Evolutionary conservation across 164 flowering plant species (phyloP).

Genomic region (Piper longum): DNA sequence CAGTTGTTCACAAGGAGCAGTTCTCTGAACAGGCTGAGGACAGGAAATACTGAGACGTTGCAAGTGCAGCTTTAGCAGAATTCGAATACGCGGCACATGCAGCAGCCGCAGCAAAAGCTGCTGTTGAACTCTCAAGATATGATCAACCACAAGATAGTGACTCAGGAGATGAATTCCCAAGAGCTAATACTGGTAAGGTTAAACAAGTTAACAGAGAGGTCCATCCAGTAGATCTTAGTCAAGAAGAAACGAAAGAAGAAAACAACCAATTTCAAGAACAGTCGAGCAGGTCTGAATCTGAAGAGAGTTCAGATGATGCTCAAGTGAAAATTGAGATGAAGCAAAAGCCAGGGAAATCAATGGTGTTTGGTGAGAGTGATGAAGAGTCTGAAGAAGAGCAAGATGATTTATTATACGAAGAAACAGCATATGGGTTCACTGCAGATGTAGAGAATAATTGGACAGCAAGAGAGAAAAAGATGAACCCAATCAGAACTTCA

Average conservation of each 20-base stretch:
- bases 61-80: conserved; percentile 78
- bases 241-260: background rate
- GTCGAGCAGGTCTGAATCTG: background rate
- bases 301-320: background rate
- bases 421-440: background rate
- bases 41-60: conserved; percentile 42
- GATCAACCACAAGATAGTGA: conserved; percentile 5
- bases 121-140: conserved; percentile 54
- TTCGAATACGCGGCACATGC: conserved; percentile 77
- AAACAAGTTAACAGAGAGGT: background rate
- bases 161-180: background rate
- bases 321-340: background rate
- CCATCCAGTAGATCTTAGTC: background rate
- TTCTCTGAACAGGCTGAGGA: conserved; percentile 1
- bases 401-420: background rate
- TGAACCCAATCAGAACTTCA: background rate
- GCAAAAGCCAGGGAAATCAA: conserved; percentile 10
- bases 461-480: background rate
- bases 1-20: background rate
- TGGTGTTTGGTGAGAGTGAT: conserved; percentile 23
- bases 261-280: background rate
- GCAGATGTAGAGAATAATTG: background rate
- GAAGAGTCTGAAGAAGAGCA: conserved; percentile 11
- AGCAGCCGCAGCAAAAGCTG: conserved; percentile 74
- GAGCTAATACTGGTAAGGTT: background rate